Conservation (phyloP, 2,329 filamentous ascomycete species). For the Sporothrix protearum region DNA sequence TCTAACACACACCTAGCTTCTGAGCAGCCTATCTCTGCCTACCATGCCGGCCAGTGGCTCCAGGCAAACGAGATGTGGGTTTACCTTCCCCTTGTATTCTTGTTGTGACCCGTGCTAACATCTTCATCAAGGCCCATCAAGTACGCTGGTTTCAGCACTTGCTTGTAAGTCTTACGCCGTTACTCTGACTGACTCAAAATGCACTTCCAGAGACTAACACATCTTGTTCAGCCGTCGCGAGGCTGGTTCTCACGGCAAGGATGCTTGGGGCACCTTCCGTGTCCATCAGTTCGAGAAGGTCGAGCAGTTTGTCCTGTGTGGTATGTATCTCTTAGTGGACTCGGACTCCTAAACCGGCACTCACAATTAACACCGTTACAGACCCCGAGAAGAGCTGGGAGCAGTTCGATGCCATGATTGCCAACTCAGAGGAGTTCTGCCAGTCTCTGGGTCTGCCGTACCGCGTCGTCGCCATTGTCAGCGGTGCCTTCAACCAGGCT, state of each 20-base stretch:
- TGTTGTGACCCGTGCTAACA: background rate
- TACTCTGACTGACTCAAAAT: background rate
- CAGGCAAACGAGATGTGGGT: conserved; percentile 64
- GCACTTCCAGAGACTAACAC: background rate
- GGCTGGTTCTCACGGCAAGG: conserved; percentile 70
- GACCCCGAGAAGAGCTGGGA: conserved; percentile 91
- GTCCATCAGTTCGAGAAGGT: conserved; percentile 86
- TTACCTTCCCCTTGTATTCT: too few species aligned
- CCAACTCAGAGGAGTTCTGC: conserved; percentile 90
- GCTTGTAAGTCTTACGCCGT: conserved; percentile 52
- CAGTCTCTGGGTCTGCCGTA: conserved; percentile 85
- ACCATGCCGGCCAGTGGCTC: conserved; percentile 93
- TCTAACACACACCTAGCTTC: conserved; percentile 43
- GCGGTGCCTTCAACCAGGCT: conserved; percentile 88
- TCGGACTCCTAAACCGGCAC: too few species aligned
- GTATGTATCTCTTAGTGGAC: too few species aligned
- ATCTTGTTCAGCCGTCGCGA: conserved; percentile 62
- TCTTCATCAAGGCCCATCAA: conserved; percentile 63
- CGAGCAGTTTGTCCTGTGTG: conserved; percentile 46
- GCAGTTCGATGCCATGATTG: conserved; percentile 90
- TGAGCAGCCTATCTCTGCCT: conserved; percentile 90
- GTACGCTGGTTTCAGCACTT: conserved; percentile 88
- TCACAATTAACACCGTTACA: conserved; percentile 67
- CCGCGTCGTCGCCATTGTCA: conserved; percentile 89
- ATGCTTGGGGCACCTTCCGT: conserved; percentile 97